Percentiles rank a stretch among this genome's conserved stretches.
These are phyloP conservation scores for Amphichorda felina DNA, from an alignment of 2,329 filamentous ascomycete species.

Conservation along the genomic window DNA sequence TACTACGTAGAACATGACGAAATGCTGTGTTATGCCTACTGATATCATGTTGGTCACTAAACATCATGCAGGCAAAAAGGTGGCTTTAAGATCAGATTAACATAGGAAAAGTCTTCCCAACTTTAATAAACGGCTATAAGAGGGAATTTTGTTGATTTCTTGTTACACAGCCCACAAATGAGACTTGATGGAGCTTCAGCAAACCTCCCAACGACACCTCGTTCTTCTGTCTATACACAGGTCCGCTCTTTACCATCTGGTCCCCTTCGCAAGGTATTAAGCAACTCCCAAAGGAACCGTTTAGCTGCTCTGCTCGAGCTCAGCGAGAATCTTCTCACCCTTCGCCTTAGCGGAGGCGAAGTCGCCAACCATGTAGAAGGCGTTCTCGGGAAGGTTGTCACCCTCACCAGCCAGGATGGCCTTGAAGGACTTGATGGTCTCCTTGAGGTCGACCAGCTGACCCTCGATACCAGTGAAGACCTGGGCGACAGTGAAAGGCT, in stretches of 20 bases:
- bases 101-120: slow-evolving; percentile 1
- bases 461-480: slow-evolving; percentile 93
- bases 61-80: too few species aligned
- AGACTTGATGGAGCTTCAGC: slow-evolving; percentile 41
- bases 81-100: too few species aligned
- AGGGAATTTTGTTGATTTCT: slow-evolving; percentile 38
- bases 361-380: slow-evolving; percentile 97
- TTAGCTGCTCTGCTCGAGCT: slow-evolving; percentile 58
- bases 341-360: slow-evolving; percentile 85
- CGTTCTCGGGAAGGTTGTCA: slow-evolving; percentile 89
- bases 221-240: slow-evolving; percentile 48
- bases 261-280: slow-evolving; percentile 2
- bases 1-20: too few species aligned
- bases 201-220: slow-evolving; percentile 32
- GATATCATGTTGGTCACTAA: too few species aligned
- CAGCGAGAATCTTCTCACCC: slow-evolving; percentile 99
- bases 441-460: slow-evolving; percentile 94
- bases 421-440: slow-evolving; percentile 97
- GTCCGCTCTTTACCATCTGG: slow-evolving; percentile 10
- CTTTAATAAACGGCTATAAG: slow-evolving; percentile 20
- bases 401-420: slow-evolving; percentile 88
- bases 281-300: slow-evolving; percentile 9
- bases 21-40: too few species aligned
- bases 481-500: slow-evolving; percentile 86
- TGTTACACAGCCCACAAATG: slow-evolving; percentile 52